phyloP scores from a whole-genome alignment of 441 rosid genomes.

The Daphne laureola region DNA sequence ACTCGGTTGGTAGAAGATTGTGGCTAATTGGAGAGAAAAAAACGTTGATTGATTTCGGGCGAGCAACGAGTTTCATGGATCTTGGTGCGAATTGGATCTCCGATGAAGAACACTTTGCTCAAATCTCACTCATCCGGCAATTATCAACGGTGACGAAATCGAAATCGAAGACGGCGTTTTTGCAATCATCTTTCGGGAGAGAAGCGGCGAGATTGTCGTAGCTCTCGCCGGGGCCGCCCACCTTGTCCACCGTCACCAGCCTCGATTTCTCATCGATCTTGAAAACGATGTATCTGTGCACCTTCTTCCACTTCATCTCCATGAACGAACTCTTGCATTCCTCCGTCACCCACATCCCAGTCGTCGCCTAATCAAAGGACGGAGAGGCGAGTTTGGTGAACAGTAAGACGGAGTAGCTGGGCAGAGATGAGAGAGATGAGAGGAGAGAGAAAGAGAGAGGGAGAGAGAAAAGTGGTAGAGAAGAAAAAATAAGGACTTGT shows the following conservation, averaged over 20 bases:
- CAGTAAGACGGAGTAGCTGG: no score
- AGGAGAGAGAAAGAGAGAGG: no score
- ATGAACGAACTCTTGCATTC: constrained; percentile 81
- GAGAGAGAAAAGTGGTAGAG: no score
- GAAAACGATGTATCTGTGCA: constrained; percentile 68
- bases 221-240: constrained; percentile 67
- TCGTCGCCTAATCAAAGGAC: constrained; percentile 54
- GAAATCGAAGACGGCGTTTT: constrained; percentile 86
- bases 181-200: constrained; percentile 70
- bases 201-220: constrained; percentile 68
- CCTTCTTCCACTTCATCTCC: constrained; percentile 95
- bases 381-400: no score
- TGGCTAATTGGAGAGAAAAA: no score
- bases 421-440: no score
- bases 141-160: constrained; percentile 84
- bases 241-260: constrained; percentile 71
- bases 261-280: constrained; percentile 80
- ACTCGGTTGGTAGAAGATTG: no score
- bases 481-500: no score
- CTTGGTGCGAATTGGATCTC: no score
- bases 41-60: no score
- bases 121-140: constrained; percentile 90
- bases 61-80: no score
- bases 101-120: no score
- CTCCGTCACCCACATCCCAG: constrained; percentile 79